These are phyloP conservation scores for Salicornia ramosissima DNA, from an alignment of 148 eudicot genomes.

Conservation along the genomic window DNA sequence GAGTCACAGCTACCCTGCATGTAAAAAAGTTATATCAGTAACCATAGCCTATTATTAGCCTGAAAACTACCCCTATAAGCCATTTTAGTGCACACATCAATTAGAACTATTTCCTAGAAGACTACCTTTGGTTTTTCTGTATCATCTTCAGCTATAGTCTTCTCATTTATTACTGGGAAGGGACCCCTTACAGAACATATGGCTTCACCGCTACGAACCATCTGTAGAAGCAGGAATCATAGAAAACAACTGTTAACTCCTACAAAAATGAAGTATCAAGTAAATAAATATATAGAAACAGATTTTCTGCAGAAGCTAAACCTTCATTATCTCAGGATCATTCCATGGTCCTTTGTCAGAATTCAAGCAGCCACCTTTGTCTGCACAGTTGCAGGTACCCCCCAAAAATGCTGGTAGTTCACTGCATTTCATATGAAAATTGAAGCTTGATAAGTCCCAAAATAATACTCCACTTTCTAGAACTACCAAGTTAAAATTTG, in stretches of 20 bases:
- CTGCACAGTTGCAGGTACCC: constrained; percentile 76
- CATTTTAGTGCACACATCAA: neutral
- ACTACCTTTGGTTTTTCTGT: constrained; percentile 31
- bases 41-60: neutral
- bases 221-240: constrained; percentile 32
- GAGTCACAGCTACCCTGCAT: constrained; percentile 24
- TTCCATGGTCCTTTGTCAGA: constrained; percentile 97
- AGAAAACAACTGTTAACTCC: neutral
- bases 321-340: constrained; percentile 79
- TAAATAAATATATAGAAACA: neutral
- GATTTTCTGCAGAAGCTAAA: constrained; percentile 10
- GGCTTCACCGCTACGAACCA: constrained; percentile 85
- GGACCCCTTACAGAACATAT: constrained; percentile 46
- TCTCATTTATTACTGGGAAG: constrained; percentile 53
- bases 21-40: constrained; percentile 10
- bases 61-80: neutral
- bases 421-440: constrained; percentile 30
- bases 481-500: neutral
- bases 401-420: constrained; percentile 89
- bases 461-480: neutral
- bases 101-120: neutral
- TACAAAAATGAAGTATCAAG: neutral
- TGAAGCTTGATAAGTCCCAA: neutral
- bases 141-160: constrained; percentile 53
- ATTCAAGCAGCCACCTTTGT: constrained; percentile 76